phyloP scores from a whole-genome alignment of 805 yeast species.

The Candida takata region DNA sequence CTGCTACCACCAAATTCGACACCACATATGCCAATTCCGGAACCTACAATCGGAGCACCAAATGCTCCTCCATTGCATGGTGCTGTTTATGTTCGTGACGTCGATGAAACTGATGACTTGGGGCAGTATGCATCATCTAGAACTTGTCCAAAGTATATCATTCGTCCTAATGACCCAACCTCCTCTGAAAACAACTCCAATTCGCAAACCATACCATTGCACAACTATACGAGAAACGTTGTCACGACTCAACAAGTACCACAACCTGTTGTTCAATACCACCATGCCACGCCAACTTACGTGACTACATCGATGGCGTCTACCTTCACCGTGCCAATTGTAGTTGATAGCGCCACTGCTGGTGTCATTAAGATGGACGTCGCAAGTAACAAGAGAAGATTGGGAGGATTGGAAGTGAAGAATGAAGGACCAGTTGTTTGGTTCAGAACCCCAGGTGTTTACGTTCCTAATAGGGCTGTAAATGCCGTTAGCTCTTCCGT shows the following conservation, averaged over 20 bases:
- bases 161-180: constrained; percentile 36
- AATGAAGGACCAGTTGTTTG: constrained; percentile 43
- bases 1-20: constrained; percentile 70
- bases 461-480: constrained; percentile 32
- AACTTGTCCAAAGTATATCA: constrained; percentile 36
- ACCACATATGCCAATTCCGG: constrained; percentile 69
- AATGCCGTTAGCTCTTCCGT: constrained; percentile 19
- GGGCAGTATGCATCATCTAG: constrained; percentile 61
- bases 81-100: constrained; percentile 75
- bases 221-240: constrained; percentile 19
- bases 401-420: constrained; percentile 16
- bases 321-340: constrained; percentile 29
- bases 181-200: constrained; percentile 13
- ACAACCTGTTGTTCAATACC: constrained; percentile 9
- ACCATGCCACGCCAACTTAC: constrained; percentile 23
- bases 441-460: constrained; percentile 63
- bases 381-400: constrained; percentile 24
- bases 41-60: constrained; percentile 71
- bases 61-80: constrained; percentile 95
- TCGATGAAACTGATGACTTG: constrained; percentile 72
- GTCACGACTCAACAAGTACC: constrained; percentile 4
- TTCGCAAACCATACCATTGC: constrained; percentile 14
- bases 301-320: constrained; percentile 21
- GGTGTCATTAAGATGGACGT: constrained; percentile 27
- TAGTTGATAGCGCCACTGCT: constrained; percentile 11